Evolutionary conservation across 2,329 filamentous ascomycete genomes (phyloP).

Genomic region (Lasiodiplodia gonubiensis): DNA sequence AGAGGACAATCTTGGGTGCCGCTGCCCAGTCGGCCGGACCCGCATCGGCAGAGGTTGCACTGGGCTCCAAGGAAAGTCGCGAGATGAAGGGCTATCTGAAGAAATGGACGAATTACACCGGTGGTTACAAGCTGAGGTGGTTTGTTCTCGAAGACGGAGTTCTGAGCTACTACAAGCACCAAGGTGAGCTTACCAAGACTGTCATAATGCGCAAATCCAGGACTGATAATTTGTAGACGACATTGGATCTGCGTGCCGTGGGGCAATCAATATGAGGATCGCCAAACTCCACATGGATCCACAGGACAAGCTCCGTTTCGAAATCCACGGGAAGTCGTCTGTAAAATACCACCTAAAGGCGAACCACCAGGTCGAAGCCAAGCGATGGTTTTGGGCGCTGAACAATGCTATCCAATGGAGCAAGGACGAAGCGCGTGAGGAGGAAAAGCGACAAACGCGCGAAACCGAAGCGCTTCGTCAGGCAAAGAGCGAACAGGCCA

Average conservation of each 20-base stretch:
- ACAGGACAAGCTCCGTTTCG: conserved; percentile 96
- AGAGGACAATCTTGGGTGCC: conserved; percentile 91
- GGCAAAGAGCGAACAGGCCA: conserved; percentile 76
- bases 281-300: conserved; percentile 93
- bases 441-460: conserved; percentile 75
- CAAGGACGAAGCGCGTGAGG: conserved; percentile 94
- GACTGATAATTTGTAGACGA: conserved; percentile 65
- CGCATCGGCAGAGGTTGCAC: conserved; percentile 61
- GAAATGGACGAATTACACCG: conserved; percentile 99
- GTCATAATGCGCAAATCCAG: not conserved
- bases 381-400: conserved; percentile 98
- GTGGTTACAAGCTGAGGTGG: conserved; percentile 95
- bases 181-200: conserved; percentile 55
- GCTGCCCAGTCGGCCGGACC: conserved; percentile 62
- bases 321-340: conserved; percentile 96
- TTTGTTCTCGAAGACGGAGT: conserved; percentile 98
- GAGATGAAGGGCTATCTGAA: conserved; percentile 99
- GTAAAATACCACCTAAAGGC: conserved; percentile 98
- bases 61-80: conserved; percentile 81
- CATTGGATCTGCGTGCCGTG: conserved; percentile 91
- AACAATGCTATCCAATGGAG: conserved; percentile 99
- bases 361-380: conserved; percentile 97
- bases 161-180: conserved; percentile 98
- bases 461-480: conserved; percentile 78
- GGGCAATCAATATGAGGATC: conserved; percentile 98